Base-by-base conservation (phyloP, 2,329 filamentous ascomycete genomes). In the Sporothrix dimorphospora region DNA sequence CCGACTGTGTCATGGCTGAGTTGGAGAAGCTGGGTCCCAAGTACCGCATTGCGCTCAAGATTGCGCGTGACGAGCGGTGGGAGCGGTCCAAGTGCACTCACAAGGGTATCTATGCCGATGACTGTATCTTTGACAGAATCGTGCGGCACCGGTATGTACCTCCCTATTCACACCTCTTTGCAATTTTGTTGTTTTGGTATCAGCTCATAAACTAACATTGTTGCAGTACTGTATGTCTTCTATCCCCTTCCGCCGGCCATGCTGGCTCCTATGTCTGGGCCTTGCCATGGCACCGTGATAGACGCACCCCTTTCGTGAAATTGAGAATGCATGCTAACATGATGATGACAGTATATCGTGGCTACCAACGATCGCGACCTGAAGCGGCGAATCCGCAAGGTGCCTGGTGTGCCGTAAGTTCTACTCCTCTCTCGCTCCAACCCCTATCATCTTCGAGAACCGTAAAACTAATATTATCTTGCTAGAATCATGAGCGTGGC, bases 31-130 rank as follows among this genome's bases (percentile, higher is more conserved):
- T 98, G 11, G 94, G 95, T 0, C 89, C 89, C 3, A 96, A 96
- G 79, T 99, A 97, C 83, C 85, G 94, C 8, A 89, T 98, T 71
- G 94, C 95, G 0, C 82, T 97, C 72, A 86, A 92, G 16, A 94
- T 98, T 70, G 96, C 96, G 0, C 85, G 94, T 70, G 96, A 99
- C 79, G 93, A 97, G 81, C 85, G 95, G 73, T 98, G 93, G 88
- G 91, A 95, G 80, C 84, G 94, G 68, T 82, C 97, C 65, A 89
- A 91, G 79, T 99, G 96, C 81, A 93, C 95, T 77, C 96, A 98
- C 84, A 95, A 94, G 81, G 94, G 94, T 16, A 19, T 88, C n/a
- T 91, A 93, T 77, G 85, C 94, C 9, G 94, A 97, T 83, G 94
- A 97, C 82, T 97, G 93, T 78, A 87, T 94, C 24, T 90, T 93